Evolutionary conservation across 2,329 filamentous ascomycete species (phyloP).

Genomic region (Cercospora canescens): DNA sequence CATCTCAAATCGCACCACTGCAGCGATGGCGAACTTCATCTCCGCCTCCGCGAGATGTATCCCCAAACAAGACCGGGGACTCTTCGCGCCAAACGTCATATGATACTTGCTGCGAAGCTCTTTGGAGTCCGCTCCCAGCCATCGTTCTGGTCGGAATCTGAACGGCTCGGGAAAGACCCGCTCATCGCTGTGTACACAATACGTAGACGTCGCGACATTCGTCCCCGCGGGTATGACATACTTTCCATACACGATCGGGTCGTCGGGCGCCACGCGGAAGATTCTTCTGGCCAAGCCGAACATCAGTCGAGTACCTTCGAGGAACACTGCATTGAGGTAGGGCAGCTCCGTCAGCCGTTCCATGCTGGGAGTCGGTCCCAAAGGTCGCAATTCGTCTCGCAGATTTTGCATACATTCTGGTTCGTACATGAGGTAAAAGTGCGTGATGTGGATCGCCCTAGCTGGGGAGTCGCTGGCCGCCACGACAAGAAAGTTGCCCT

Average conservation of each 20-base stretch:
- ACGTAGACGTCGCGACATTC: slow-evolving; percentile 32
- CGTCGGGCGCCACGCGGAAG: slow-evolving; percentile 26
- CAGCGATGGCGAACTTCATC: slow-evolving; percentile 33
- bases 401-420: slow-evolving; percentile 4
- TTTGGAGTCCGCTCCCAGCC: slow-evolving; percentile 4
- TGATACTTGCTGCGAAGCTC: slow-evolving; percentile 29
- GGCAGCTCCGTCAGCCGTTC: slow-evolving; percentile 17
- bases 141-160: slow-evolving; percentile 28
- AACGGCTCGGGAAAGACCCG: slow-evolving; percentile 34
- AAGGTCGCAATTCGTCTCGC: slow-evolving; percentile 4
- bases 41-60: slow-evolving; percentile 39
- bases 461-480: slow-evolving; percentile 11
- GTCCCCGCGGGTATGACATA: slow-evolving; percentile 22
- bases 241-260: slow-evolving; percentile 9
- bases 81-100: slow-evolving; percentile 36
- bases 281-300: slow-evolving; percentile 24
- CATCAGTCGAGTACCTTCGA: slow-evolving; percentile 28
- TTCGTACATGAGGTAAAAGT: slow-evolving; percentile 13
- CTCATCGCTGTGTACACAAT: slow-evolving; percentile 34
- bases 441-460: slow-evolving; percentile 4
- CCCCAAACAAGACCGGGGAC: slow-evolving; percentile 32
- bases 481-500: slow-evolving; percentile 12
- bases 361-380: slow-evolving; percentile 10
- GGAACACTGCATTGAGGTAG: slow-evolving; percentile 23
- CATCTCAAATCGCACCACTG: slow-evolving; percentile 35